Evolutionary conservation across 345 rosid genomes (phyloP).

Genomic region (Atalantia buxifolia): DNA sequence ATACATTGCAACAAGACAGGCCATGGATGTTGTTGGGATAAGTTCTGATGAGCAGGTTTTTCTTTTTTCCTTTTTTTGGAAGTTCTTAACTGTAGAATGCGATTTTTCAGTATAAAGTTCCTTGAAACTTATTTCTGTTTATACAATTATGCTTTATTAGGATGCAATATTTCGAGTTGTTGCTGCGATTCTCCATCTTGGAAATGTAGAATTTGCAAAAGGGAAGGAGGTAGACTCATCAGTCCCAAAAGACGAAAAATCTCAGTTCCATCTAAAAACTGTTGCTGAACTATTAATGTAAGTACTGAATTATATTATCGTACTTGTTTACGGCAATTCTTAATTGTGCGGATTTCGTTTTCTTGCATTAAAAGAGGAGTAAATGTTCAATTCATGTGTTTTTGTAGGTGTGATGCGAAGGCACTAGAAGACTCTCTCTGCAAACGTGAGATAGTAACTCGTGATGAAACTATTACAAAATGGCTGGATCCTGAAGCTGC

Average conservation of each 20-base stretch:
- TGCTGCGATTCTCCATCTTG: slow-evolving; percentile 93
- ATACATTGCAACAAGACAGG: slow-evolving; percentile 75
- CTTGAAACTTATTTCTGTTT: slow-evolving; percentile 12
- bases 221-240: slow-evolving; percentile 95
- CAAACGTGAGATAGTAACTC: slow-evolving; percentile 94
- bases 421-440: slow-evolving; percentile 96
- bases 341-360: slow-evolving; percentile 1
- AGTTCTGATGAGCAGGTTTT: slow-evolving; percentile 82
- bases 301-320: slow-evolving; percentile 16
- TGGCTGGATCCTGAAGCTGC: slow-evolving; percentile 95
- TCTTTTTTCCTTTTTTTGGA: background rate
- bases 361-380: background rate
- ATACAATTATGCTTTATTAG: slow-evolving; percentile 32
- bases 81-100: slow-evolving; percentile 12
- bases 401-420: slow-evolving; percentile 81
- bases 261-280: slow-evolving; percentile 81
- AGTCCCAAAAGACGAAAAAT: slow-evolving; percentile 83
- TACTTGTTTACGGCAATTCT: slow-evolving; percentile 7
- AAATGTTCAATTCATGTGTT: slow-evolving; percentile 26
- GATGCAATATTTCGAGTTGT: slow-evolving; percentile 89
- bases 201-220: slow-evolving; percentile 88
- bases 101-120: slow-evolving; percentile 6
- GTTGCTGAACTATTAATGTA: slow-evolving; percentile 91
- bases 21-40: slow-evolving; percentile 97
- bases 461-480: slow-evolving; percentile 97